Evolutionary conservation across 192 early-diverging fungal genomes (phyloP), one percentile per base, ranked within the genome.

Genomic region (Phlyctochytrium planicorne): DNA sequence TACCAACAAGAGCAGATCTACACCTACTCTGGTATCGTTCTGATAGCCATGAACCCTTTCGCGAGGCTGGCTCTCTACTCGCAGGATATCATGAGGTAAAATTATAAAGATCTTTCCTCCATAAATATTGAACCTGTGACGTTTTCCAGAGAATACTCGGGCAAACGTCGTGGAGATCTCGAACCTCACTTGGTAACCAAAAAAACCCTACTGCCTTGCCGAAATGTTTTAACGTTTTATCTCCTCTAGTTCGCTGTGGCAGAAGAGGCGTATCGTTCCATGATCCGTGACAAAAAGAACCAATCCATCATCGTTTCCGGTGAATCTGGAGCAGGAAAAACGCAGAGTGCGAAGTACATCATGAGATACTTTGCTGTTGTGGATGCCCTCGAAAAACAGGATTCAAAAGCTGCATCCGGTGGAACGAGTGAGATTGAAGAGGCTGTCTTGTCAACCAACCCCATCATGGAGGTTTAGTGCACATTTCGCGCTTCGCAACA

Each of bases 281-380:
- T 99, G 92, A 90, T 96, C 40, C 84, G 92, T n/a, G 94, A 96
- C 65, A 82, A 90, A 63, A 87, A 85, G 69, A 97, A 99, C 85
- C 97, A 99, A 80, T 95, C 94, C n/a, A 95, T 99, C 75, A 96
- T 99, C 66, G 94, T 97, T 37, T 94, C 92, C 3, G 97, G 97
- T 64, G 97, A 99, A 78, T 92, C 65, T 71, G 82, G 74, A 73
- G 97, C 97, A 23, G 97, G 97, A 75, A 99, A 99, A 75, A 99
- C 97, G 12, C 91, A 93, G 59, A 91, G 87, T 70, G 95, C 95
- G 23, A 94, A 94, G 70, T 98, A 92, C 79, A 94, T 99, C 50
- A 99, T 99, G 97, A 82, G 95, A 24, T 98, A 98, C 80, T 96
- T 98, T 85, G 86, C 86, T 10, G 78, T 77, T 20, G 84, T 86